Percentiles rank a stretch among this genome's conserved stretches.
Evolutionary conservation across 1,139 yeast species (phyloP).

Genomic region (Suhomyces terraborum): DNA sequence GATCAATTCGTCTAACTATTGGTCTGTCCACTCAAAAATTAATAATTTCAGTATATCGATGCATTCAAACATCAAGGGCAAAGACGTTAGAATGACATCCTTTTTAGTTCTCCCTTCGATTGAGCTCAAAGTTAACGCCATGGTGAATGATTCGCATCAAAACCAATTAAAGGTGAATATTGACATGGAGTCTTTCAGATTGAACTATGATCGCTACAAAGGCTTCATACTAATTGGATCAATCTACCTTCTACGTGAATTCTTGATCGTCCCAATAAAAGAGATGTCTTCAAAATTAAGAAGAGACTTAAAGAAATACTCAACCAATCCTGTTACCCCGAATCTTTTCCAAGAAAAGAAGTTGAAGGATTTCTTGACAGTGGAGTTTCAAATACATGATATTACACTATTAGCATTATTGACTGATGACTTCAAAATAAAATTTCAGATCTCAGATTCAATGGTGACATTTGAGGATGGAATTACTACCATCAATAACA

Average conservation of each 20-base stretch:
- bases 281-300: constrained; percentile 26
- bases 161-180: constrained; percentile 33
- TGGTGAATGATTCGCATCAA: constrained; percentile 15
- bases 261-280: constrained; percentile 41
- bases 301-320: constrained; percentile 27
- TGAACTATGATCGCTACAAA: constrained; percentile 50
- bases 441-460: constrained; percentile 44
- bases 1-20: constrained; percentile 16
- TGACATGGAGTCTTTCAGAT: constrained; percentile 32
- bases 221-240: constrained; percentile 57
- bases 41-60: constrained; percentile 30
- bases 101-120: constrained; percentile 25
- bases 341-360: constrained; percentile 1
- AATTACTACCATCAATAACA: constrained; percentile 27
- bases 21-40: constrained; percentile 22
- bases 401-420: constrained; percentile 31
- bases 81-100: constrained; percentile 10
- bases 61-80: constrained; percentile 25
- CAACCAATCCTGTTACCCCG: constrained; percentile 14
- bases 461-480: constrained; percentile 22
- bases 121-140: constrained; percentile 20
- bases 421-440: constrained; percentile 52
- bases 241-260: constrained; percentile 52
- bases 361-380: constrained; percentile 18
- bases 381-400: constrained; percentile 26